phyloP scores from a whole-genome alignment of 441 rosid genomes.

The Syzygium syzygioides region DNA sequence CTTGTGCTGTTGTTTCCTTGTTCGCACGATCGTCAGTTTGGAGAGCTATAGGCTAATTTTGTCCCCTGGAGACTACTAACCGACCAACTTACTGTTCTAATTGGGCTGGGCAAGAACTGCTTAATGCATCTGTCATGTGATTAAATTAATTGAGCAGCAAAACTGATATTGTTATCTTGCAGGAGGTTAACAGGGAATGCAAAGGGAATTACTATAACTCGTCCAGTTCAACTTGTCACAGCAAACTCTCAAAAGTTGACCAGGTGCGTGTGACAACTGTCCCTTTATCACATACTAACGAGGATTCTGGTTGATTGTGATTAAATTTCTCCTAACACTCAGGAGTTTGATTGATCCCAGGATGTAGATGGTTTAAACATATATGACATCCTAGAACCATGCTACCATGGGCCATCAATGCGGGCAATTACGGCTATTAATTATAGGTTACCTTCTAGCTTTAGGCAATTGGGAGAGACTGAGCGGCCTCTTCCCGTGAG shows the following conservation, averaged over 20 bases:
- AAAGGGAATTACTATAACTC: conserved; percentile 37
- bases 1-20: neutral
- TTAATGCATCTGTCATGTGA: neutral
- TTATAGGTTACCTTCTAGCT: conserved; percentile 62
- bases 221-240: conserved; percentile 20
- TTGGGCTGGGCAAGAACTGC: neutral
- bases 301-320: neutral
- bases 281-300: conserved; percentile 1
- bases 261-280: conserved; percentile 19
- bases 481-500: conserved; percentile 67
- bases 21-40: neutral
- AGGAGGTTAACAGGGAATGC: conserved; percentile 57
- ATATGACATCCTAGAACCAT: conserved; percentile 84
- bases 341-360: conserved; percentile 25
- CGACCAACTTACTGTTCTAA: neutral
- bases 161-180: conserved; percentile 7
- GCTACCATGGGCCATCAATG: conserved; percentile 35
- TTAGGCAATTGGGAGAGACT: conserved; percentile 53
- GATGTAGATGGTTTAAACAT: conserved; percentile 40
- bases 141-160: neutral
- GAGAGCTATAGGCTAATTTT: neutral
- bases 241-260: conserved; percentile 38
- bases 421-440: conserved; percentile 9
- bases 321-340: neutral
- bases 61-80: neutral